Base-by-base conservation (phyloP, 2,329 filamentous ascomycete genomes). In the Aspergillus niger region DNA sequence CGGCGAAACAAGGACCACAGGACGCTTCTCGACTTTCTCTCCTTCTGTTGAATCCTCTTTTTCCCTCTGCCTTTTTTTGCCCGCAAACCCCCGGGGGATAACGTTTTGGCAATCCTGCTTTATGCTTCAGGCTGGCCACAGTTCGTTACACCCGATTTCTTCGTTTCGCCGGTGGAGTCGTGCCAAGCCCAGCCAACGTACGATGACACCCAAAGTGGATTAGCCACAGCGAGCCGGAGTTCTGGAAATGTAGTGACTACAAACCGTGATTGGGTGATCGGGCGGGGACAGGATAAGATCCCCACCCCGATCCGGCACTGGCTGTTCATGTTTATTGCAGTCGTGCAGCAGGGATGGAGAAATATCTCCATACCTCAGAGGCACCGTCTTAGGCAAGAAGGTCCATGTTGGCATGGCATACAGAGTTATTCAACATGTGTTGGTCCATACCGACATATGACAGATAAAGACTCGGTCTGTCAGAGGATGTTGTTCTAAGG, bases 321-420 rank as follows among this genome's bases (percentile, higher is more conserved):
- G 47, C 47, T 49, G 44, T n/a, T 49, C 44, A 49, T 49, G 44
- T 49, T 49, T 49, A 49, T 50, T 50, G 47, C 22, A n/a, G 47
- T 50, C 26, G 47, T 50, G 47, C 26, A 30, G 32, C 32, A 36
- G 32, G 47, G 26, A 10, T n/a, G 1, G 26, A 15, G 4, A 20
- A 20, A 20, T 20, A 17, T 13, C 44, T n/a, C 44, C 22, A 48
- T 49, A 15, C 11, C 20, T 26, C 17, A 10, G 17, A 43, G 8
- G 17, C 41, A 44, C 39, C 1, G n/a, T 20, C 26, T 26, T n/a
- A 41, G n/a, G n/a, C 39, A n/a, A n/a, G 15, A n/a, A 41, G 39
- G 39, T 41, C 15, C 39, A 41, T 15, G 41, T 22, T 44, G 41
- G 15, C 41, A 44, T 22, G 8, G 17, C 41, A 36, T 36, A 36